Conservation (phyloP, 2,329 filamentous ascomycete species). For the Rhynchosporium secalis region DNA sequence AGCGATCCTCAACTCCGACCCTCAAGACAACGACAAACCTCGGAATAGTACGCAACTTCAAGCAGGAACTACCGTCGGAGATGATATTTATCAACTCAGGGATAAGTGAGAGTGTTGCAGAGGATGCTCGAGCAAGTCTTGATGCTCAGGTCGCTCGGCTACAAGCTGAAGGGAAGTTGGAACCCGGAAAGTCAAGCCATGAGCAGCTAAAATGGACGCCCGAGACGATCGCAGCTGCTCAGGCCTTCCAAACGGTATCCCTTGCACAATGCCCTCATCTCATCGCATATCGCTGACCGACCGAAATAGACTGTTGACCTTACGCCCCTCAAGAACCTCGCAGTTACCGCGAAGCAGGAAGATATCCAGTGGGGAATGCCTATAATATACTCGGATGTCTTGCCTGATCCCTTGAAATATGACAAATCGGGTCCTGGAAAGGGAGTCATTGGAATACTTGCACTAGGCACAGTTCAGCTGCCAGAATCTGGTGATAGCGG, state of each 20-base stretch:
- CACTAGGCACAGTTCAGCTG: conserved; percentile 23
- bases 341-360: background rate
- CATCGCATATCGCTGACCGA: background rate
- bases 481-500: conserved; percentile 22
- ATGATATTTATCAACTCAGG: conserved; percentile 11
- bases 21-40: background rate
- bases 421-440: conserved; percentile 8
- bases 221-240: conserved; percentile 6
- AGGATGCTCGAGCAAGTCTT: conserved; percentile 13
- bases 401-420: conserved; percentile 17
- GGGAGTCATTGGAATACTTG: conserved; percentile 23
- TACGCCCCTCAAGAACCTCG: conserved; percentile 7
- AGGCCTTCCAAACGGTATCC: conserved; percentile 1
- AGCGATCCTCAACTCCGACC: background rate
- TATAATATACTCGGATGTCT: conserved; percentile 25
- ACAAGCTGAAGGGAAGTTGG: conserved; percentile 8
- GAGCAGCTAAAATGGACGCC: conserved; percentile 12
- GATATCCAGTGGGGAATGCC: conserved; percentile 8
- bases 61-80: background rate
- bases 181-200: background rate
- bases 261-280: conserved; percentile 1
- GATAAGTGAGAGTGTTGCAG: conserved; percentile 7
- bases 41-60: background rate
- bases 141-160: conserved; percentile 1
- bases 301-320: conserved; percentile 9